phyloP scores from a whole-genome alignment of 768 basidiomycete species.

The Naematelia encephala region DNA sequence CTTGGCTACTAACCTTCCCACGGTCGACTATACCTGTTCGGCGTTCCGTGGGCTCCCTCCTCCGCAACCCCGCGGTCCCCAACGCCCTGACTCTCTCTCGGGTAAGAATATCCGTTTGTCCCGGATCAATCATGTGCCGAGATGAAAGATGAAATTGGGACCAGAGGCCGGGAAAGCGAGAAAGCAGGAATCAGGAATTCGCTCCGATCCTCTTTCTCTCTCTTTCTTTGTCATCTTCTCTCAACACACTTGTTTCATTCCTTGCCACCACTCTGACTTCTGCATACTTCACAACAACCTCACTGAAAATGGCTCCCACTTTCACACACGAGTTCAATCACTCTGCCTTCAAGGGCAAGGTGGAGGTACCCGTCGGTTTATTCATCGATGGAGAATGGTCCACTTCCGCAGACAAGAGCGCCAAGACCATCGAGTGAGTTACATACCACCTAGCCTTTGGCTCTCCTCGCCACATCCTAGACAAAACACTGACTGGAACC shows the following conservation, averaged over 20 bases:
- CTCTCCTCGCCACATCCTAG: slow-evolving; percentile 1
- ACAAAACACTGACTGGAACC: not conserved
- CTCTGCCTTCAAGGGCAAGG: slow-evolving; percentile 47
- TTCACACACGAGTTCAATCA: slow-evolving; percentile 47
- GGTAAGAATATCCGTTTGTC: too few relatives aligned
- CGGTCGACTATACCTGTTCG: too few relatives aligned
- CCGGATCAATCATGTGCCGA: not conserved
- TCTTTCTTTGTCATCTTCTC: not conserved
- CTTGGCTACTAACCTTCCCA: too few relatives aligned
- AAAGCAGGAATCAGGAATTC: too few relatives aligned
- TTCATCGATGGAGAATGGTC: slow-evolving; percentile 92
- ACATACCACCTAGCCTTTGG: not conserved
- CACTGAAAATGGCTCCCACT: slow-evolving; percentile 30
- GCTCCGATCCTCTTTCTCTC: too few relatives aligned
- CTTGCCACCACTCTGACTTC: not conserved
- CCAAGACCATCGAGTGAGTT: slow-evolving; percentile 47
- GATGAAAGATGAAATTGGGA: not conserved
- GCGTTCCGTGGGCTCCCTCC: too few relatives aligned
- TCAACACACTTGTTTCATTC: slow-evolving; percentile 1
- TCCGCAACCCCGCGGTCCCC: too few relatives aligned
- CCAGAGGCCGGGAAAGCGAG: too few relatives aligned
- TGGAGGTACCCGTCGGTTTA: slow-evolving; percentile 68
- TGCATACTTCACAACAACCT: not conserved
- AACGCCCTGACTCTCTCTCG: too few relatives aligned
- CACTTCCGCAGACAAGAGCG: slow-evolving; percentile 39